Base-by-base conservation (phyloP, 2,329 filamentous ascomycete genomes). In the Alternaria incomplexa region DNA sequence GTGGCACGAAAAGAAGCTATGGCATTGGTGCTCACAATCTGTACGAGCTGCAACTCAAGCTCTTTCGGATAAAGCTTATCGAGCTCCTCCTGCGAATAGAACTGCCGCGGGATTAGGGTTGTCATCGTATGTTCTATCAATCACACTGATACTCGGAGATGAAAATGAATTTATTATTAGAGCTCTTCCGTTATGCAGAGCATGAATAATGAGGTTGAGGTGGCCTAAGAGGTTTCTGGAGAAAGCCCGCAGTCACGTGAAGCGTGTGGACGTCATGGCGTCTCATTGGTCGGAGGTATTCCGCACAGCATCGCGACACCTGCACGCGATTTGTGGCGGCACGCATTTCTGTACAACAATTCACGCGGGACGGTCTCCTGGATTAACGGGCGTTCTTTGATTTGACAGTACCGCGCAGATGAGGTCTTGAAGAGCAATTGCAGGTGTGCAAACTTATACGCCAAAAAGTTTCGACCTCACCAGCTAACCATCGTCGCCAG, bases 21-120 rank as follows among this genome's bases (percentile, higher is more conserved):
- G 4, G 23, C 1, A 26, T 52, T 50, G 25, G 30, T 77, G 48
- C 86, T 74, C 77, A 90, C 86, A 72, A 98, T 86, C 83, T 99
- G 96, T 53, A 98, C 96, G 63, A 96, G 88, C 78, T 96, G 91
- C 36, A 99, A 88, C 78, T 95, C 87, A 62, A 99, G 85, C 47
- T 87, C 84, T 58, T 89, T 82, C 1, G 96, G 96, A 82, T 97
- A 99, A 62, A 98, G 89, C 73, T 85, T 84, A 46, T 86, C 84
- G 53, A 98, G 88, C 85, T 98, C 94, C 63, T 92, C 90, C 69
- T 89, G 83, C 47, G 90, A 89, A 83, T 98, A 98, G 0, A 92
- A 89, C 60, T 87, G 83, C 61, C 93, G 88, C 52, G 92, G 92
- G 47, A 86, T 82, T 47, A 97, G 86, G 44, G 90, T 90, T 12